Conservation (phyloP, 345 rosid species). For the Eucalyptus cladocalyx region DNA sequence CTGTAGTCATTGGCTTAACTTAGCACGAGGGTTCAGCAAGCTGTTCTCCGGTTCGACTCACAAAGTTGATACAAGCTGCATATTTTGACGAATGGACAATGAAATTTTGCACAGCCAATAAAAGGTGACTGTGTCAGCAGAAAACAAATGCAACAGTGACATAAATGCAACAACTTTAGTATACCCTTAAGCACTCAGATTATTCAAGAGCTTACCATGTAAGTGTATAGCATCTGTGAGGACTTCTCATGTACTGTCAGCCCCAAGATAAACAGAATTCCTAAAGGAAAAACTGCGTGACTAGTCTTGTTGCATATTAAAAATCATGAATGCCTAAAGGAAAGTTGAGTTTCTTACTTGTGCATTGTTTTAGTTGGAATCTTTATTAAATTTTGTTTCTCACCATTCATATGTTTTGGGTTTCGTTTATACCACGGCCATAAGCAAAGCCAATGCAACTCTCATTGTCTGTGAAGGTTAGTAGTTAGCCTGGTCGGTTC, state of each 20-base stretch:
- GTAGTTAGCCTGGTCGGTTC: background rate
- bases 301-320: too few relatives aligned
- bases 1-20: conserved; percentile 31
- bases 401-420: background rate
- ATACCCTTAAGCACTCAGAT: background rate
- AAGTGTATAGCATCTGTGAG: conserved; percentile 67
- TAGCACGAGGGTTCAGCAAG: conserved; percentile 65
- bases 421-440: background rate
- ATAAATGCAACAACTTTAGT: background rate
- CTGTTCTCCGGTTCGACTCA: conserved; percentile 68
- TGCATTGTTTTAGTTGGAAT: background rate
- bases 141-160: background rate
- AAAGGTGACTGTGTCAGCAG: background rate
- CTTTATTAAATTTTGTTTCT: background rate
- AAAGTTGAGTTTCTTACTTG: background rate
- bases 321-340: background rate
- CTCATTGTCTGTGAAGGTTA: background rate
- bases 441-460: background rate
- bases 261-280: conserved; percentile 4
- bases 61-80: conserved; percentile 83
- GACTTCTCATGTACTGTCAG: conserved; percentile 19
- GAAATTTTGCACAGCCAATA: background rate
- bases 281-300: background rate
- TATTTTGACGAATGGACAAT: background rate
- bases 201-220: conserved; percentile 28